phyloP scores from a whole-genome alignment of 352 stramenopile genomes.

The Peronospora belbahrii region DNA sequence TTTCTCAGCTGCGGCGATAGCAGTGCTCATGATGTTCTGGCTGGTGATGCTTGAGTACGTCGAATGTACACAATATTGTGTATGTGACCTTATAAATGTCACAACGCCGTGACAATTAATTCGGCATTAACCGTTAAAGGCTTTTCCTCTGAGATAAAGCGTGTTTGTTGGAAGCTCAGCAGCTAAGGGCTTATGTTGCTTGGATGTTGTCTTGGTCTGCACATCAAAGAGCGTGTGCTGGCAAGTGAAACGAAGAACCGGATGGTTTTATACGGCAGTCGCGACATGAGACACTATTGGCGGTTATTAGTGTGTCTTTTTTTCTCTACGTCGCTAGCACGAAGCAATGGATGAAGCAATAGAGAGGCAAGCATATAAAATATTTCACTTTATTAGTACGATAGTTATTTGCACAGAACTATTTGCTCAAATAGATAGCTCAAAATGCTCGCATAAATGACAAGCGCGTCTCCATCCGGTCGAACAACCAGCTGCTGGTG shows the following conservation, averaged over 20 bases:
- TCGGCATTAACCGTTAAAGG: too few relatives aligned
- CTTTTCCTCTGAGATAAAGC: constrained; percentile 2
- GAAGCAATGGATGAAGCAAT: too few relatives aligned
- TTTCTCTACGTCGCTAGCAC: background rate
- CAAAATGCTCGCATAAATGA: constrained; percentile 21
- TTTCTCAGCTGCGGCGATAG: constrained; percentile 42
- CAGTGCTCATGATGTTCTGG: constrained; percentile 33
- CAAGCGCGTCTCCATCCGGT: constrained; percentile 2
- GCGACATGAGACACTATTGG: too few relatives aligned
- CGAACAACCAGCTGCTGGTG: constrained; percentile 16
- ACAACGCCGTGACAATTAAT: too few relatives aligned
- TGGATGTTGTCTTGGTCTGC: too few relatives aligned
- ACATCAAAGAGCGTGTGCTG: too few relatives aligned
- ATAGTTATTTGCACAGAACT: constrained; percentile 37
- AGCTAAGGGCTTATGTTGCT: too few relatives aligned
- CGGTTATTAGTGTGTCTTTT: too few relatives aligned
- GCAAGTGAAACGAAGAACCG: too few relatives aligned
- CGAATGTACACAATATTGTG: constrained; percentile 1
- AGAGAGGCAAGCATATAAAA: constrained; percentile 1
- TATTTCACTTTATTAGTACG: constrained; percentile 32
- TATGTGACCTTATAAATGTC: too few relatives aligned
- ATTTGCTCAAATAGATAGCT: constrained; percentile 35
- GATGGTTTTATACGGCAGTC: too few relatives aligned
- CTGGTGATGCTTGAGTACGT: constrained; percentile 3
- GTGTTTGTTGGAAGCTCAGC: background rate